Percentiles rank a stretch among this genome's conserved stretches.
Evolutionary conservation across 106 monocot species (phyloP).

Genomic region (Acorus calamus): DNA sequence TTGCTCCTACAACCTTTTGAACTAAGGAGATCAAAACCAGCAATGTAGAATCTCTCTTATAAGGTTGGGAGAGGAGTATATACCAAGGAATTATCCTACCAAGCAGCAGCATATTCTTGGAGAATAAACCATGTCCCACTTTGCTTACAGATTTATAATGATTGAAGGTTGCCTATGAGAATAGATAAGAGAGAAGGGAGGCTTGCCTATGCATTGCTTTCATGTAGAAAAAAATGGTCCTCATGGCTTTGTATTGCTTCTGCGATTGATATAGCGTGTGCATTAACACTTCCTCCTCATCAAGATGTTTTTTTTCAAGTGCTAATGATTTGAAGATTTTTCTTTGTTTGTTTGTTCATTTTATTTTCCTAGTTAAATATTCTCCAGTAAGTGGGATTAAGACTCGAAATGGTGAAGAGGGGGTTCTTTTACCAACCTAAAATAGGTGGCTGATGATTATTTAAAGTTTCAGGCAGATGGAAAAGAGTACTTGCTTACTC

Average conservation of each 20-base stretch:
- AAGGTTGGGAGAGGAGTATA: not conserved
- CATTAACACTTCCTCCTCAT: not conserved
- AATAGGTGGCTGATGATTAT: too few species aligned
- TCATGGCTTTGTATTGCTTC: not conserved
- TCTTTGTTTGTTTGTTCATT: too few species aligned
- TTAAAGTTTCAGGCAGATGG: too few species aligned
- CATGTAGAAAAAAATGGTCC: too few species aligned
- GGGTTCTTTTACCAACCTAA: too few species aligned
- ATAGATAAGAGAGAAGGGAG: too few species aligned
- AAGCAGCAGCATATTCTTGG: conserved; percentile 11
- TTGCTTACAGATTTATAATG: not conserved
- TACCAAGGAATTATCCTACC: conserved; percentile 11
- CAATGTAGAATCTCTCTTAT: not conserved
- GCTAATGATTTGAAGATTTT: too few species aligned
- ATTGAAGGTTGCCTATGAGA: not conserved
- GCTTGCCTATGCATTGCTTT: too few species aligned
- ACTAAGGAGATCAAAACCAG: not conserved
- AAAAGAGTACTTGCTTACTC: too few species aligned
- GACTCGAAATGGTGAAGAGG: too few species aligned
- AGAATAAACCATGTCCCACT: conserved; percentile 3
- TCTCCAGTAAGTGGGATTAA: too few species aligned
- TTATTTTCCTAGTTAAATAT: too few species aligned
- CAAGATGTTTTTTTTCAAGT: not conserved
- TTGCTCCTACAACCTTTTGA: not conserved
- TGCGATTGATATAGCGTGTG: not conserved